phyloP scores from a whole-genome alignment of 805 yeast genomes.

The Monosporozyma yasuniensis region DNA sequence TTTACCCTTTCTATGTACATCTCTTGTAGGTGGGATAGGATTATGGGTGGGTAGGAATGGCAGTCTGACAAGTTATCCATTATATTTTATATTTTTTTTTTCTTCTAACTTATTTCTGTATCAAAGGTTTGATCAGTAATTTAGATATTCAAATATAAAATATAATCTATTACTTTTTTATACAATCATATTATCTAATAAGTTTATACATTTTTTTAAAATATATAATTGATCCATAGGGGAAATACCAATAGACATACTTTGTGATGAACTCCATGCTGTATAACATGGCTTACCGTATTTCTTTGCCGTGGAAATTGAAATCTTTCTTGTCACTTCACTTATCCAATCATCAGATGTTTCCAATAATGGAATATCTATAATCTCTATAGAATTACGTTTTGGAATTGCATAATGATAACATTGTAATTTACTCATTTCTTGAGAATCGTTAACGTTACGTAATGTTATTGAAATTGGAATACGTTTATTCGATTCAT shows the following conservation, averaged over 20 bases:
- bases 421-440: slow-evolving; percentile 9
- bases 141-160: slow-evolving; percentile 12
- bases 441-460: slow-evolving; percentile 5
- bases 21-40: slow-evolving; percentile 55
- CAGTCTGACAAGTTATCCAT: slow-evolving; percentile 94
- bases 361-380: slow-evolving; percentile 21
- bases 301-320: slow-evolving; percentile 20
- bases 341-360: slow-evolving; percentile 21
- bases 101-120: slow-evolving; percentile 17
- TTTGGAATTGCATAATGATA: slow-evolving; percentile 24
- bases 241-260: background rate
- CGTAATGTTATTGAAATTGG: slow-evolving; percentile 18
- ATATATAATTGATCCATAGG: slow-evolving; percentile 19
- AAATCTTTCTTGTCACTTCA: slow-evolving; percentile 24
- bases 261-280: slow-evolving; percentile 10
- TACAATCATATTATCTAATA: slow-evolving; percentile 5
- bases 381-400: slow-evolving; percentile 10
- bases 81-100: slow-evolving; percentile 4
- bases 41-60: slow-evolving; percentile 95
- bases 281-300: slow-evolving; percentile 23
- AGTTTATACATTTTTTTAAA: slow-evolving; percentile 17
- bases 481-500: slow-evolving; percentile 8
- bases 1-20: slow-evolving; percentile 85
- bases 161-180: no score
- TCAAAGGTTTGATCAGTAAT: slow-evolving; percentile 29